Percentiles rank a stretch among this genome's conserved stretches.
Conservation (phyloP, 2,329 filamentous ascomycete species). For the Nothophaeocryptopus gaeumannii region DNA sequence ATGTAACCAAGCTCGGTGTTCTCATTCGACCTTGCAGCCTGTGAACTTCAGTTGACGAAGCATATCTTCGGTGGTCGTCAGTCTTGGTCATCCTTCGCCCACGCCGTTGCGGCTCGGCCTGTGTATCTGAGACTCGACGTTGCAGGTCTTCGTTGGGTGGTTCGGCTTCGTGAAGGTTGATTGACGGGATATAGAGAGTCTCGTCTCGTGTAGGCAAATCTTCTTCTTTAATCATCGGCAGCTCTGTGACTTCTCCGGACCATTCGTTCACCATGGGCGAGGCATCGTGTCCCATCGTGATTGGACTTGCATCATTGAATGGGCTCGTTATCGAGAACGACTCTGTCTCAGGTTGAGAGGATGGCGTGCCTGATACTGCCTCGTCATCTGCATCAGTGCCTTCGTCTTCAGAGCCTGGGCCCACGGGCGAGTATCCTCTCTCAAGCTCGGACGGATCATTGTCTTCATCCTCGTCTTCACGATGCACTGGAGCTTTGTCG, state of each 20-base stretch:
- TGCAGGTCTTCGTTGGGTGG: neutral
- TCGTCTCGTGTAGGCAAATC: neutral
- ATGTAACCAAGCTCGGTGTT: constrained; percentile 11
- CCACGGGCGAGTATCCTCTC: too few species aligned
- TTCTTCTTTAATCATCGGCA: neutral
- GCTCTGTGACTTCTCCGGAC: constrained; percentile 2
- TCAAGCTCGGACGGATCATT: too few species aligned
- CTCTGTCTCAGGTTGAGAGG: too few species aligned
- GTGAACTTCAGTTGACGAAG: constrained; percentile 17
- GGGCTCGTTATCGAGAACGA: too few species aligned
- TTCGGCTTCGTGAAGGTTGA: neutral
- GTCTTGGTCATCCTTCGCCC: constrained; percentile 14
- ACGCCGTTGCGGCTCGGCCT: neutral
- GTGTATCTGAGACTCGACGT: neutral
- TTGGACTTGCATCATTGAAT: neutral
- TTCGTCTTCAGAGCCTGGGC: neutral
- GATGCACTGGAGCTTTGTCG: too few species aligned
- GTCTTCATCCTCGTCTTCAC: too few species aligned
- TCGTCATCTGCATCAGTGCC: neutral
- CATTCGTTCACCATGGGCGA: constrained; percentile 3
- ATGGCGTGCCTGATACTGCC: neutral
- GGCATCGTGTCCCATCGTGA: neutral
- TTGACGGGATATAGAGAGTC: neutral
- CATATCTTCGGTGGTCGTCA: constrained; percentile 13
- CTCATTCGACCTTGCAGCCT: constrained; percentile 14